Evolutionary conservation across 805 yeast species (phyloP), one percentile per base, ranked within the genome.

Genomic region (Jamesozyma rosinii): DNA sequence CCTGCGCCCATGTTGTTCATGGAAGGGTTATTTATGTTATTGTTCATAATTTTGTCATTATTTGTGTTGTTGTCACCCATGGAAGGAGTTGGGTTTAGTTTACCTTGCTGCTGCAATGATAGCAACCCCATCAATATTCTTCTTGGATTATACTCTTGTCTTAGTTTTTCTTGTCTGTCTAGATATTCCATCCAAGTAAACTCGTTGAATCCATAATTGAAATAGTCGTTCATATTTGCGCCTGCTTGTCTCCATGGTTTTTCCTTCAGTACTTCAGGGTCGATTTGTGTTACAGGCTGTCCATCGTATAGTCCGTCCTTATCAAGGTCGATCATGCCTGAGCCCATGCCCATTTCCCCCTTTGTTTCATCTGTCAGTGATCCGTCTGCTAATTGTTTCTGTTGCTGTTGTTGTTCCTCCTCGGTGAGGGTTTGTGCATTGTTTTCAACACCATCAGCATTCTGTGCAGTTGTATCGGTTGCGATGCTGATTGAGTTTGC

Each of bases 211-310:
- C 98, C 98, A 57, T 79, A 92, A 66, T 92, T 92, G 71, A 92
- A 92, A 64, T 88, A 94, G 63, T 92, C 97, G 6, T 95, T 76
- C 34, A 86, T 67, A 64, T 92, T 97, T 3, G 95, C 95, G 32
- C 97, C 98, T 1, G 97, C 97, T 50, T 84, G 79, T 59, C 98
- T 76, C 99, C 99, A 92, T 8, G 99, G 99, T 66, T 94, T 94
- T 51, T 88, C 95, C 50, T 85, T 87, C 39, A 89, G 67, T 42
- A 80, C 82, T 47, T 83, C 90, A 10, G 90, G 72, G 47, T 84
- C 82, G 11, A 90, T 71, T 51, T 83, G 79, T 0, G 95, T 85
- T 39, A 92, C 69, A 3, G 95, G 95, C 52, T 77, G 73, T 2
- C 95, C 97, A 41, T 88, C 83, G 46, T 72, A 61, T 36, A 49